Evolutionary conservation across 1,284 basidiomycete species (phyloP).

Genomic region (Butyriboletus appendiculatus): DNA sequence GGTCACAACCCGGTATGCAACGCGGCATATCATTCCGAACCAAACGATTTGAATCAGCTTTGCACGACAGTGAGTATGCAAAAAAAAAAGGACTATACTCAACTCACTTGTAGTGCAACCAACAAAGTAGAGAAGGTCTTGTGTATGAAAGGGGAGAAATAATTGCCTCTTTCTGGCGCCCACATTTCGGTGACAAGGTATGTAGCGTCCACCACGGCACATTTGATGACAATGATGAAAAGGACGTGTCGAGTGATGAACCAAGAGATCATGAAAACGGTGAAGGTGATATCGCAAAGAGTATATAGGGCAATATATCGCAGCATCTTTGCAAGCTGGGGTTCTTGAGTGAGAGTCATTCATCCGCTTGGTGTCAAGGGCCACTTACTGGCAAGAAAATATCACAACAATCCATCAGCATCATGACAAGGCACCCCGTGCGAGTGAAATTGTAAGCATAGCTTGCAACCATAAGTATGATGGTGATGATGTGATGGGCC

Average conservation of each 20-base stretch:
- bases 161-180: constrained; percentile 61
- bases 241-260: constrained; percentile 82
- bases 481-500: constrained; percentile 91
- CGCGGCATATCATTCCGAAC: constrained; percentile 83
- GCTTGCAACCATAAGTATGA: constrained; percentile 74
- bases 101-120: constrained; percentile 58
- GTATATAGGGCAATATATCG: constrained; percentile 77
- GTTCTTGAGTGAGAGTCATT: constrained; percentile 5
- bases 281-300: constrained; percentile 79
- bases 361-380: background rate
- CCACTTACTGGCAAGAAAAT: constrained; percentile 86
- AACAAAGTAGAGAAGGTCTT: constrained; percentile 59
- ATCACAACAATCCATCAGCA: constrained; percentile 94
- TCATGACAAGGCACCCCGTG: constrained; percentile 85
- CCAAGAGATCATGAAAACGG: constrained; percentile 87
- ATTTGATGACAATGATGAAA: constrained; percentile 71
- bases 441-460: constrained; percentile 87
- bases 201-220: constrained; percentile 53
- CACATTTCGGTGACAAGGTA: constrained; percentile 53
- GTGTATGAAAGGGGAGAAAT: constrained; percentile 50
- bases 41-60: constrained; percentile 79
- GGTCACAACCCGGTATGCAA: constrained; percentile 79
- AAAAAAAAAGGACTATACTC: constrained; percentile 8
- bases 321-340: constrained; percentile 89
- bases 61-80: constrained; percentile 12